These are phyloP conservation scores for Apiotrichum sp. DNA, from an alignment of 1,284 basidiomycete genomes.

Conservation along the genomic window DNA sequence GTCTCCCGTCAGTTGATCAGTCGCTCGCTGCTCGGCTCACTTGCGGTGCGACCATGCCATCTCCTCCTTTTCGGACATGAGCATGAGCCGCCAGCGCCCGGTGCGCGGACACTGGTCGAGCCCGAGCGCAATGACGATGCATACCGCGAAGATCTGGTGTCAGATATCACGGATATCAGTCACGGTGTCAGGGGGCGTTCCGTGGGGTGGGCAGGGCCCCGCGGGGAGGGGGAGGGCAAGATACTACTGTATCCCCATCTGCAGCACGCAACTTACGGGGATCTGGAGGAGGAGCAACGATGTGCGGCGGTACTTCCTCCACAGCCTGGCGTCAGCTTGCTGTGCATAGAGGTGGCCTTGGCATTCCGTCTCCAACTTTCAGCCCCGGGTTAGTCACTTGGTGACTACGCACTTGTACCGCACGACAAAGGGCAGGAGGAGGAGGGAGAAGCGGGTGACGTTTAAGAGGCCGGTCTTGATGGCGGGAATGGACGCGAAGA, in stretches of 20 bases:
- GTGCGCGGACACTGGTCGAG: slow-evolving; percentile 50
- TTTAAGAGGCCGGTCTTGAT: slow-evolving; percentile 47
- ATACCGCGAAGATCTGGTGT: slow-evolving; percentile 48
- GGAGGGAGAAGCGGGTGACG: slow-evolving; percentile 46
- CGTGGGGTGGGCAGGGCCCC: too few relatives aligned
- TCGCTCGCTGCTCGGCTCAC: slow-evolving; percentile 24
- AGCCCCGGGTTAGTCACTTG: too few relatives aligned
- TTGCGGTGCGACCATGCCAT: slow-evolving; percentile 50
- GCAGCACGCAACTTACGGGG: slow-evolving; percentile 34
- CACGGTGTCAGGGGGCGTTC: too few relatives aligned
- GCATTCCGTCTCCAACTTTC: too few relatives aligned
- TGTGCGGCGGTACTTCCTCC: slow-evolving; percentile 45
- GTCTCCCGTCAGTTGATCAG: slow-evolving; percentile 24
- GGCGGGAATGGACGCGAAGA: slow-evolving; percentile 50
- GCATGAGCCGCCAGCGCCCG: slow-evolving; percentile 50
- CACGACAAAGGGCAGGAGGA: slow-evolving; percentile 51
- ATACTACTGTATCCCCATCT: neutral
- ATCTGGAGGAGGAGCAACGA: slow-evolving; percentile 48
- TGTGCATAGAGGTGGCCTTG: too few relatives aligned
- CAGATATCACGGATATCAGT: neutral
- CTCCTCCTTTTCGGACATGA: slow-evolving; percentile 53
- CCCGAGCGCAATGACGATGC: slow-evolving; percentile 51
- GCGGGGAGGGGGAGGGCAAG: too few relatives aligned
- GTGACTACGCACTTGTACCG: slow-evolving; percentile 41
- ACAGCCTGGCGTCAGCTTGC: slow-evolving; percentile 32